Evolutionary conservation across 2,329 filamentous ascomycete genomes (phyloP), one percentile per base, ranked within the genome.

Genomic region (Neofusicoccum ribis): DNA sequence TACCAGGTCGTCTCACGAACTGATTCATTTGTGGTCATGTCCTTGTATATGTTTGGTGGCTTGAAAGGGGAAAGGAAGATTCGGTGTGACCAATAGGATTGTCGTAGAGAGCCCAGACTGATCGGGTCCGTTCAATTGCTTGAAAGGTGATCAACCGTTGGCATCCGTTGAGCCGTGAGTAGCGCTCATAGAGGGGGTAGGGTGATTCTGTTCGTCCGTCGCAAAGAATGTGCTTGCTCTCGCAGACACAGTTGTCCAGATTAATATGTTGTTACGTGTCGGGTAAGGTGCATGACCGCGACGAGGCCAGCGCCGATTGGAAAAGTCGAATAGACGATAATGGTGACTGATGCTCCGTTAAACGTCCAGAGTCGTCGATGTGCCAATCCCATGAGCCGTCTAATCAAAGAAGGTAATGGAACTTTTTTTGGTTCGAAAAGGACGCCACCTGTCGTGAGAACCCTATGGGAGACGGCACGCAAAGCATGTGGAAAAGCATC

Each of bases 131-230:
- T 64, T 52, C 54, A 65, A 61, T 61, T 65, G 47, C 27, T 46
- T 36, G 56, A 44, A 71, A 69, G 70, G 68, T 73, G 73, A 76
- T 73, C 72, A 75, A 74, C 72, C 49, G 63, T 74, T 67, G 46
- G 51, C 65, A 66, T 70, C 71, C 5, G 23, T 41, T 44, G 41
- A 64, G 47, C 34, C 39, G 43, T 64, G 14, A 17, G 51, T 46
- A 37, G 49, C 46, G 41, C 43, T 44, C 62, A 46, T 31, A 27
- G 17, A 12, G 9, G 11, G 4, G 12, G 31, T 31, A 44, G 23
- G 7, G 20, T 50, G 44, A 50, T 51, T 61, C 14, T 12, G 17
- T 49, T 59, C 65, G 50, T 52, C 44, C 54, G 36, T 44, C 61
- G 50, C 61, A 47, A 56, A 61, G 37, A 14, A 52, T 43, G 46